phyloP scores from a whole-genome alignment of 1,284 basidiomycete species.

The Mrakiaceae sp. region DNA sequence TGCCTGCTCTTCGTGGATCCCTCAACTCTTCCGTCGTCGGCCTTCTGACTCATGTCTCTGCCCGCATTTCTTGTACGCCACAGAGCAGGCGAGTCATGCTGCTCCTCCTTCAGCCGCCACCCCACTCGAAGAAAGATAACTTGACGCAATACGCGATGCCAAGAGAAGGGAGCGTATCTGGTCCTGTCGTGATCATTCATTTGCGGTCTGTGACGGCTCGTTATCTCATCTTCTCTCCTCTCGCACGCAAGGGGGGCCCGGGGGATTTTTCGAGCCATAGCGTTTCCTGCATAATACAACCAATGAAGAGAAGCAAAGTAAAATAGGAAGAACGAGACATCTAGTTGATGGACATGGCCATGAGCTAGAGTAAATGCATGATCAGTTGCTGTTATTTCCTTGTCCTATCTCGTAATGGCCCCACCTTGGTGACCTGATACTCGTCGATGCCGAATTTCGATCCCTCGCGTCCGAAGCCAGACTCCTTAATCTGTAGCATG shows the following conservation, averaged over 20 bases:
- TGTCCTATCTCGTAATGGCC: not conserved
- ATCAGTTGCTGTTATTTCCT: not conserved
- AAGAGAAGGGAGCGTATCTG: too few species aligned
- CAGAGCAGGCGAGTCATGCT: too few species aligned
- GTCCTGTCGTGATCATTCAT: too few species aligned
- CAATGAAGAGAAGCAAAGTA: not conserved
- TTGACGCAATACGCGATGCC: too few species aligned
- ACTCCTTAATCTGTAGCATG: constrained; percentile 51
- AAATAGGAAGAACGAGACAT: not conserved
- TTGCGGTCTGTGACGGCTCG: too few species aligned
- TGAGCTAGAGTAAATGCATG: not conserved
- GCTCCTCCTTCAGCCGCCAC: too few species aligned
- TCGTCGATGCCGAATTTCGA: constrained; percentile 35
- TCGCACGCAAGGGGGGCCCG: not conserved
- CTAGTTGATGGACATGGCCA: constrained; percentile 3
- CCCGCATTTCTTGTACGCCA: too few species aligned
- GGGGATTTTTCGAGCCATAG: not conserved
- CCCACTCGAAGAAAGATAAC: too few species aligned
- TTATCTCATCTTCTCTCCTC: too few species aligned
- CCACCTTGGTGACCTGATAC: constrained; percentile 19
- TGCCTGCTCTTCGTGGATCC: too few species aligned
- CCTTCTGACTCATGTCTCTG: too few species aligned
- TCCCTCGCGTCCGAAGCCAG: constrained; percentile 50
- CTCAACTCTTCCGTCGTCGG: too few species aligned
- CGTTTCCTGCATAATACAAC: not conserved